Percentiles rank a stretch among this genome's conserved stretches.
phyloP scores from a whole-genome alignment of 2,329 filamentous ascomycete genomes.

The Exophiala phaeomuriformis region DNA sequence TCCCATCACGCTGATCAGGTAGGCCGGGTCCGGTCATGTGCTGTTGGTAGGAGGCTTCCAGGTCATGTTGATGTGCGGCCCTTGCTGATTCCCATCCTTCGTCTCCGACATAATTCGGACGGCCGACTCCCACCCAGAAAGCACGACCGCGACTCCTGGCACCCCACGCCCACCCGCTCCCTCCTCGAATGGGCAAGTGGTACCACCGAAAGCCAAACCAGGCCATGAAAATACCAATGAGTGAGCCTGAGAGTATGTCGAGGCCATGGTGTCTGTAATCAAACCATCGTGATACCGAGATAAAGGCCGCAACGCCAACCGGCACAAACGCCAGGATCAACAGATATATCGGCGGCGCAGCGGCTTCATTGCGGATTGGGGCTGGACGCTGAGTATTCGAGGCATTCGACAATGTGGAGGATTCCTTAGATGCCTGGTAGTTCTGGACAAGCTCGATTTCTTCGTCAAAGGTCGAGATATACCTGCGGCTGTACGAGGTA shows the following conservation, averaged over 20 bases:
- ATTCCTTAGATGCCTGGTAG: neutral
- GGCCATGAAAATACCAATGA: slow-evolving; percentile 65
- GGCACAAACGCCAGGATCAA: slow-evolving; percentile 61
- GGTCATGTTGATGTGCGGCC: neutral
- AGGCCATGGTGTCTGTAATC: slow-evolving; percentile 89
- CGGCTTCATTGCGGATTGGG: slow-evolving; percentile 62
- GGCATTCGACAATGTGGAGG: neutral
- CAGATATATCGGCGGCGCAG: slow-evolving; percentile 75
- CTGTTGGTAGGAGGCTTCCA: neutral
- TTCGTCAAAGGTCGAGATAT: slow-evolving; percentile 17
- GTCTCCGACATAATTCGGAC: slow-evolving; percentile 41
- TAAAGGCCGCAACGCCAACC: slow-evolving; percentile 67
- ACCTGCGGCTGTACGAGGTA: slow-evolving; percentile 10
- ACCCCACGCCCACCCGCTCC: slow-evolving; percentile 85
- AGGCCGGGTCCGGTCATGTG: neutral
- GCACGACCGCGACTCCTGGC: slow-evolving; percentile 64
- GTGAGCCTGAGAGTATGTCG: slow-evolving; percentile 77
- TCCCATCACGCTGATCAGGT: slow-evolving; percentile 2
- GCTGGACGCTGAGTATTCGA: slow-evolving; percentile 3
- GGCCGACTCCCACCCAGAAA: slow-evolving; percentile 62
- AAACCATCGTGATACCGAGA: slow-evolving; percentile 77
- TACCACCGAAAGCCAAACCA: slow-evolving; percentile 78
- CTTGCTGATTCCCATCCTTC: slow-evolving; percentile 37
- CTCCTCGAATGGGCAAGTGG: slow-evolving; percentile 69
- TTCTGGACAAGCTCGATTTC: slow-evolving; percentile 4